Conservation (phyloP, 352 stramenopile species). For the Blastocystis sp. region DNA sequence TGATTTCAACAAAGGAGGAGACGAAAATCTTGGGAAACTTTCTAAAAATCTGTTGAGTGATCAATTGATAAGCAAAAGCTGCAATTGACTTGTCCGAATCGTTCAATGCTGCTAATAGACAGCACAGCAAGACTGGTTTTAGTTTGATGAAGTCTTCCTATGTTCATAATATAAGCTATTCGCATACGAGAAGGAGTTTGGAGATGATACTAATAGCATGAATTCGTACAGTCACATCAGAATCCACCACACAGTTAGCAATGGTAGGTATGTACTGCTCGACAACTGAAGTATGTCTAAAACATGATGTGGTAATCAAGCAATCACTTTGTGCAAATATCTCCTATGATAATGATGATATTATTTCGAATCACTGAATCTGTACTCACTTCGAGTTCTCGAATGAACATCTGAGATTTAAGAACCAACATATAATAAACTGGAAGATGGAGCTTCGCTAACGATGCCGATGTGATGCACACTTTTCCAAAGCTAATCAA, state of each 20-base stretch:
- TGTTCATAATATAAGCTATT: neutral
- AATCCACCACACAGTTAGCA: conserved; percentile 38
- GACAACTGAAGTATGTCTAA: conserved; percentile 42
- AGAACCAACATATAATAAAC: neutral
- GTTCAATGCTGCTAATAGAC: neutral
- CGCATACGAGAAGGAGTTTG: neutral
- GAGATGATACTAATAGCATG: conserved; percentile 43
- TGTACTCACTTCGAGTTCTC: conserved; percentile 2
- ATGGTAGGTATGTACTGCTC: conserved; percentile 48
- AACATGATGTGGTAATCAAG: neutral
- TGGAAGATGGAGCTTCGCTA: conserved; percentile 25
- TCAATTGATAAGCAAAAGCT: conserved; percentile 30
- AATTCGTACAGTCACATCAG: conserved; percentile 31
- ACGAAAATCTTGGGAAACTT: conserved; percentile 58
- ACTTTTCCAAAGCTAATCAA: conserved; percentile 54
- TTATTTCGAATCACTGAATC: conserved; percentile 44
- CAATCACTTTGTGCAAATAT: conserved; percentile 39
- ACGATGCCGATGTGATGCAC: conserved; percentile 1
- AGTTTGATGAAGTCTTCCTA: conserved; percentile 57
- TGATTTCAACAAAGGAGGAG: conserved; percentile 39
- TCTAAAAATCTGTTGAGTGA: conserved; percentile 29
- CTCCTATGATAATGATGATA: conserved; percentile 54
- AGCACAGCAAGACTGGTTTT: conserved; percentile 29
- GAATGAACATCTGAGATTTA: conserved; percentile 35
- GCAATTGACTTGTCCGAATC: conserved; percentile 10